Evolutionary conservation across 2,329 filamentous ascomycete species (phyloP).

Genomic region (Teratosphaeria gauchensis): DNA sequence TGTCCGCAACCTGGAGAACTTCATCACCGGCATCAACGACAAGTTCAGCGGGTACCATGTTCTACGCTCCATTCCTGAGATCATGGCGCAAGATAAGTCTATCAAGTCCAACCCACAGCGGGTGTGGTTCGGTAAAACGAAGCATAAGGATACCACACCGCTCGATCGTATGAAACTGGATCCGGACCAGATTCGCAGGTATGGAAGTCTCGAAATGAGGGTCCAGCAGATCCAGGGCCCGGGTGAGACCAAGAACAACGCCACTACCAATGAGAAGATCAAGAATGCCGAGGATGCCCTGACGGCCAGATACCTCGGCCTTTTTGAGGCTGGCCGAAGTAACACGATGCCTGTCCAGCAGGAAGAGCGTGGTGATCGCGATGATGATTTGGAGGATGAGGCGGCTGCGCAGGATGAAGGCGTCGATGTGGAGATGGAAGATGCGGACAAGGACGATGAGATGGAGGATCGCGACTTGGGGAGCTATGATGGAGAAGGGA

Average conservation of each 20-base stretch:
- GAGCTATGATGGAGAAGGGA: background rate
- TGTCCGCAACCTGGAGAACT: background rate
- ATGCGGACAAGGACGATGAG: background rate
- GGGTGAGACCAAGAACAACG: background rate
- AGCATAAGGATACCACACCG: background rate
- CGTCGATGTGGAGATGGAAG: background rate
- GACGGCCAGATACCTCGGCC: background rate
- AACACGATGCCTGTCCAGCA: background rate
- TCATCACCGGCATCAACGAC: background rate
- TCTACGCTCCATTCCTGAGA: background rate
- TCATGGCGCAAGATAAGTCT: background rate
- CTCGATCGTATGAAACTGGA: background rate
- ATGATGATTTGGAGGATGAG: background rate
- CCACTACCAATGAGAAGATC: background rate
- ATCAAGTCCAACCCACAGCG: background rate
- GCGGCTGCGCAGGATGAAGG: background rate
- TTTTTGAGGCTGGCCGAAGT: background rate
- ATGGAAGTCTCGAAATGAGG: background rate
- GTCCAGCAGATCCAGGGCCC: background rate
- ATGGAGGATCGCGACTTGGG: background rate
- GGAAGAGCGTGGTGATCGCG: background rate
- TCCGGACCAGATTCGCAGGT: background rate
- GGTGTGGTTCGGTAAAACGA: background rate
- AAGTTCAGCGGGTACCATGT: background rate
- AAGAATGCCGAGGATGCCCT: background rate